Evolutionary conservation across 2,329 filamentous ascomycete genomes (phyloP).

Genomic region (Tolypocladium ovalisporum): DNA sequence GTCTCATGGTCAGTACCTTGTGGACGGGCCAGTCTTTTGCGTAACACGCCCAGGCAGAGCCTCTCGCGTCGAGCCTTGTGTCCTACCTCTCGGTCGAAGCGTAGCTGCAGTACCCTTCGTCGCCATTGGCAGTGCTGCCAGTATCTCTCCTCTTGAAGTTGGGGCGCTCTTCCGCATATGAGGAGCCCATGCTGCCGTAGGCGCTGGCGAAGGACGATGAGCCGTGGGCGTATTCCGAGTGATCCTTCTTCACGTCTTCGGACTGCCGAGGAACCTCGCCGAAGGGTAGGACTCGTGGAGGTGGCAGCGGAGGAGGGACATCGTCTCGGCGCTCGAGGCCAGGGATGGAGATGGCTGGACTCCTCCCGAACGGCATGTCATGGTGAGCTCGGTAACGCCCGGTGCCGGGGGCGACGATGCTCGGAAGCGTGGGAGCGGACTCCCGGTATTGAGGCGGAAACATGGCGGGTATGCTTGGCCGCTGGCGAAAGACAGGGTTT

Average conservation of each 20-base stretch:
- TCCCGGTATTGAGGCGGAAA: conserved; percentile 25
- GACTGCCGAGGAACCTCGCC: conserved; percentile 18
- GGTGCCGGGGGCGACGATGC: conserved; percentile 21
- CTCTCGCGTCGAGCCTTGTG: not conserved
- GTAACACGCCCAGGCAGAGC: not conserved
- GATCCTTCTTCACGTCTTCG: conserved; percentile 17
- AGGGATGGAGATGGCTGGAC: conserved; percentile 31
- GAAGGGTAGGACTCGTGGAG: conserved; percentile 27
- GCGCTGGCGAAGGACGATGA: conserved; percentile 21
- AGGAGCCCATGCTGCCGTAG: conserved; percentile 29
- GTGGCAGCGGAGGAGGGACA: conserved; percentile 34
- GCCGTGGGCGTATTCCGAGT: conserved; percentile 16
- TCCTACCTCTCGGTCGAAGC: conserved; percentile 26
- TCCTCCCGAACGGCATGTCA: conserved; percentile 20
- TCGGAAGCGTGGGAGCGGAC: conserved; percentile 21
- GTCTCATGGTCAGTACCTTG: conserved; percentile 1
- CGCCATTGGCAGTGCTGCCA: conserved; percentile 16
- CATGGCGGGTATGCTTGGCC: conserved; percentile 14
- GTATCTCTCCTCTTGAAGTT: conserved; percentile 21
- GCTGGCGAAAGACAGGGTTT: not conserved
- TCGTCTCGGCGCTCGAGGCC: conserved; percentile 20
- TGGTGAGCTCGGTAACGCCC: conserved; percentile 18
- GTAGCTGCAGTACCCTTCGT: conserved; percentile 34
- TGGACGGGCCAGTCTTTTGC: not conserved
- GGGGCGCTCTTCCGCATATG: conserved; percentile 21